Evolutionary conservation across 148 eudicot genomes (phyloP), one percentile per base, ranked within the genome.

Genomic region (Vaccinium darrowii): DNA sequence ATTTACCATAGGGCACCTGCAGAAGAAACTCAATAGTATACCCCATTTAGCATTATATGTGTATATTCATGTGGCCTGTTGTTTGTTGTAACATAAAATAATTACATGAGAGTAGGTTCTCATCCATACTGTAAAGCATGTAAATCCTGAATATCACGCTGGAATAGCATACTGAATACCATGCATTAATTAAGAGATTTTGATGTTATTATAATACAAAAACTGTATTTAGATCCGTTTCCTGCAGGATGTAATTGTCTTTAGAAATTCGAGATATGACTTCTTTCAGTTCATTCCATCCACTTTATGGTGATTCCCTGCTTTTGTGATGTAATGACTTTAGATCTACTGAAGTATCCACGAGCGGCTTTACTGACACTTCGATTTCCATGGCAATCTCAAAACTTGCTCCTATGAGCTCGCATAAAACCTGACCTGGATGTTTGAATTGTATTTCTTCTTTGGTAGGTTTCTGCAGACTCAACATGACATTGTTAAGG

Each of bases 1-100:
- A 78, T 87, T 84, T 93, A 92, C 85, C 93, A 91, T 74, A 89
- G 82, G 79, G 92, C 89, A 62, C 90, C 91, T 21, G 80, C 58
- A 21, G 94, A 89, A 25, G 91, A 84, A 86, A 80, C 88, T 88
- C 53, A 39, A 47, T 80, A 84, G 43, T 67, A 78, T 73, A 27
- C 74, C 33, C 76, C 79, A 62, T 60, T 79, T 83, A 57, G 53
- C 62, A 19, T 19, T 56, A 23, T 0, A 9, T 19, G 43, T 27
- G 23, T 85, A 15, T 85, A 23, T 49, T 49, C 69, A 81, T 3
- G 15, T 81, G 77, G 25, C 54, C 60, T 51, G 57, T 85, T 60
- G 30, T 52, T 50, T 49, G 25, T 81, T 81, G 80, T 85, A 62
- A 62, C 58, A 7, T 15, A 39, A 56, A 50, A 47, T 52, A 62